These are phyloP conservation scores for Galeopsis tetrahit DNA, from an alignment of 257 asterid species.

Conservation along the genomic window DNA sequence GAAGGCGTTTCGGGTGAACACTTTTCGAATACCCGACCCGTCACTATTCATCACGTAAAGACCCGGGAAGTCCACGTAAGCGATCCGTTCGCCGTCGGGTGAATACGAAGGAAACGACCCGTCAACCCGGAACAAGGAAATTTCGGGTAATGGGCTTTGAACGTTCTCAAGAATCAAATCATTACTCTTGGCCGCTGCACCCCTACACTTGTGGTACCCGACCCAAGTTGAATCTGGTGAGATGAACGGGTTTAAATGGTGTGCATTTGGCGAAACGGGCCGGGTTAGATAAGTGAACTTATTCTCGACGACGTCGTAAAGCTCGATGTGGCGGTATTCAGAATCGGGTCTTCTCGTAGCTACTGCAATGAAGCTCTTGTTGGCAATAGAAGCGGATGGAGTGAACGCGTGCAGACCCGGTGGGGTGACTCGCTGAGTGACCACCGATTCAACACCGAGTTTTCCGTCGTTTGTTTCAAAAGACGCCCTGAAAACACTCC, in stretches of 20 bases:
- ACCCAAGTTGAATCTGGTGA: conserved; percentile 61
- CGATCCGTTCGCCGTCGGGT: conserved; percentile 70
- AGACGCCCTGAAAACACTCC: conserved; percentile 75
- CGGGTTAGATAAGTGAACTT: conserved; percentile 57
- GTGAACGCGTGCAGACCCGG: conserved; percentile 95
- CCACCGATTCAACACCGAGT: conserved; percentile 46
- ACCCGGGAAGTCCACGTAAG: conserved; percentile 66
- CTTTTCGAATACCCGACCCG: conserved; percentile 68
- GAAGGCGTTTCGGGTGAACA: conserved; percentile 49
- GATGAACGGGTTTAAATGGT: conserved; percentile 81
- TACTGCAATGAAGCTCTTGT: conserved; percentile 69
- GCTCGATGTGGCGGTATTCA: conserved; percentile 77
- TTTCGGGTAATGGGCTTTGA: conserved; percentile 48
- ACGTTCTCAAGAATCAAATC: conserved; percentile 63
- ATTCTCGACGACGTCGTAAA: conserved; percentile 51
- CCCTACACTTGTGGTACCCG: conserved; percentile 83
- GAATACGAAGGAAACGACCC: conserved; percentile 91
- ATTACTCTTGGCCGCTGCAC: conserved; percentile 36
- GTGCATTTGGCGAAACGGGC: conserved; percentile 55
- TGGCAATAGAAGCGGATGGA: conserved; percentile 63
- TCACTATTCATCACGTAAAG: conserved; percentile 71
- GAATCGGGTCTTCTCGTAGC: conserved; percentile 77
- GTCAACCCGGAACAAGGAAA: conserved; percentile 73
- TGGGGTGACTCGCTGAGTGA: conserved; percentile 69
- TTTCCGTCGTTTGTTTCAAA: conserved; percentile 31